These are phyloP conservation scores for Pachyrhizus erosus DNA, from an alignment of 306 rosid species.

Conservation along the genomic window DNA sequence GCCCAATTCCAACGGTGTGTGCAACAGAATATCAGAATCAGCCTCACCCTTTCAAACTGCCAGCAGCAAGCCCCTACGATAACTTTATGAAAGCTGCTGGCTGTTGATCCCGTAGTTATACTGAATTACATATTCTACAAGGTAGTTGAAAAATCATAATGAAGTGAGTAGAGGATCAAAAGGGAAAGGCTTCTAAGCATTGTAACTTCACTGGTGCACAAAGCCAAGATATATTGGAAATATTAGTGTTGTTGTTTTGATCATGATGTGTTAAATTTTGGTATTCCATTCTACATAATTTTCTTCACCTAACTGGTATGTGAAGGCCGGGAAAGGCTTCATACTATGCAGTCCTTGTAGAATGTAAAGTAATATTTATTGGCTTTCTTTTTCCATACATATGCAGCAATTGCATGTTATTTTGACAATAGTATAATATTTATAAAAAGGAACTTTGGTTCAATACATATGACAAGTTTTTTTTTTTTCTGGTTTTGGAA, in stretches of 20 bases:
- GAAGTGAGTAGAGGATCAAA: constrained; percentile 16
- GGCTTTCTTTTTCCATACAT: constrained; percentile 40
- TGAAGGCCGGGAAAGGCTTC: constrained; percentile 17
- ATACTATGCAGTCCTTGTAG: constrained; percentile 29
- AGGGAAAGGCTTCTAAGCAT: constrained; percentile 29
- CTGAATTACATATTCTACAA: constrained; percentile 9
- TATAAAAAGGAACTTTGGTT: neutral
- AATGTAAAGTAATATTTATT: constrained; percentile 8
- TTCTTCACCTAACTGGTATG: constrained; percentile 24
- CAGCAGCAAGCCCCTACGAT: constrained; percentile 87
- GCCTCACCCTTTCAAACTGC: constrained; percentile 65
- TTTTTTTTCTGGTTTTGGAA: too few relatives aligned
- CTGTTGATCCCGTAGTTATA: constrained; percentile 56
- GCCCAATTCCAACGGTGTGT: constrained; percentile 47
- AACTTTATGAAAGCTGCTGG: constrained; percentile 96
- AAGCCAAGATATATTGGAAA: constrained; percentile 10
- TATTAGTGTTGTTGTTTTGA: constrained; percentile 21
- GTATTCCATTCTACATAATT: neutral
- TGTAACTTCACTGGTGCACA: constrained; percentile 24
- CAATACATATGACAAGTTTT: too few relatives aligned
- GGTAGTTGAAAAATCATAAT: constrained; percentile 27
- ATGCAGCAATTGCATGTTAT: constrained; percentile 28
- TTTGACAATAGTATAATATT: neutral
- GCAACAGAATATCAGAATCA: constrained; percentile 58
- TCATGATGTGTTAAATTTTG: constrained; percentile 12